Conservation (phyloP, 495 filamentous ascomycete species). For the Lophiotrema nucula region DNA sequence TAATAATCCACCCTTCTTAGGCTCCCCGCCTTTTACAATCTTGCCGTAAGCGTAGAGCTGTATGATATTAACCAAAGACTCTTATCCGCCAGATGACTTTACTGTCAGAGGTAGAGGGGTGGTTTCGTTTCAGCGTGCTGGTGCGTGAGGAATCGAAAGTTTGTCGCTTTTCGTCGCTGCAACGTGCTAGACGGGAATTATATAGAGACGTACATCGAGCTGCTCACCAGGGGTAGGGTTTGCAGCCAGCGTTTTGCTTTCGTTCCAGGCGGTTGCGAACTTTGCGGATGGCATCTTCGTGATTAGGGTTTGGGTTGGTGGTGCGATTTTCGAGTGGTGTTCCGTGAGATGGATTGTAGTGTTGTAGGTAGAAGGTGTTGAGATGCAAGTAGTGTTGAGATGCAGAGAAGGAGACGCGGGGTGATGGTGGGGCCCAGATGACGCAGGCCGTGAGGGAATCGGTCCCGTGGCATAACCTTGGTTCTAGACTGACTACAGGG, state of each 20-base stretch:
- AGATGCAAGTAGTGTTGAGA: background rate
- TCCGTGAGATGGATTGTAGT: background rate
- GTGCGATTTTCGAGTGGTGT: background rate
- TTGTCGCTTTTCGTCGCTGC: too few relatives aligned
- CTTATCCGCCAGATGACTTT: too few relatives aligned
- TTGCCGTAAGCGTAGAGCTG: conserved; percentile 64
- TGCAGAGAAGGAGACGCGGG: background rate
- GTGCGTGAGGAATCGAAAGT: too few relatives aligned
- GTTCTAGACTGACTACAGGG: too few relatives aligned
- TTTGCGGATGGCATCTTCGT: conserved; percentile 10
- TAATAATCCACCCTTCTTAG: conserved; percentile 50
- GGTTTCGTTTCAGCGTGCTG: too few relatives aligned
- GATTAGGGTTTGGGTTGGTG: background rate
- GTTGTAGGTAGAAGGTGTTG: background rate
- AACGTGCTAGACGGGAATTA: too few relatives aligned
- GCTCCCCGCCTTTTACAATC: conserved; percentile 44
- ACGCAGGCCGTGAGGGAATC: background rate
- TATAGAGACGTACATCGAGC: conserved; percentile 53
- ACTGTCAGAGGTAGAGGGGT: too few relatives aligned
- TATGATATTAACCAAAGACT: too few relatives aligned
- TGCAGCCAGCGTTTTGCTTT: conserved; percentile 60
- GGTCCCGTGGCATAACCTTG: too few relatives aligned
- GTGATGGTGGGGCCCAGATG: conserved; percentile 9
- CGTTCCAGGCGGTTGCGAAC: conserved; percentile 56
- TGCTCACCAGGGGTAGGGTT: conserved; percentile 54